Evolutionary conservation across 805 yeast genomes (phyloP).

Genomic region (Candida arabinofermentans): DNA sequence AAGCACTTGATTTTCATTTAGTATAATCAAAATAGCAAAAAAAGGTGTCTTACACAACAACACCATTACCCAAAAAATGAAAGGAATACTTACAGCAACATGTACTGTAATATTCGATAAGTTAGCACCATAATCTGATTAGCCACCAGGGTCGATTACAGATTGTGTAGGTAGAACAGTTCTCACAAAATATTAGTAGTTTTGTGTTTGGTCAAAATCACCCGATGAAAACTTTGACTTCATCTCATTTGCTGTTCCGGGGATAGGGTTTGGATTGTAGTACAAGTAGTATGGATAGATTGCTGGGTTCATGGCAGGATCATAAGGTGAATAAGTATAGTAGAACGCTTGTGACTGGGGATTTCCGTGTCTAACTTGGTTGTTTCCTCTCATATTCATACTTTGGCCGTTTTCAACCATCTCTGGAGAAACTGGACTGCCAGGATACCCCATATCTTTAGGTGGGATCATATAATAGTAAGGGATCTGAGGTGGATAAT

Average conservation of each 20-base stretch:
- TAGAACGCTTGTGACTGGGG: constrained; percentile 25
- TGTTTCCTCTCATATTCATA: constrained; percentile 10
- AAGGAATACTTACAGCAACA: too few species aligned
- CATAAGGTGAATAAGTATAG: constrained; percentile 26
- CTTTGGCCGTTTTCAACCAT: constrained; percentile 8
- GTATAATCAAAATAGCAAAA: too few species aligned
- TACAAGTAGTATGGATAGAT: constrained; percentile 31
- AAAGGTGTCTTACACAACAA: too few species aligned
- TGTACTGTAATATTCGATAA: too few species aligned
- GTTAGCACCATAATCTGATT: too few species aligned
- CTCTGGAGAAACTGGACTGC: constrained; percentile 11
- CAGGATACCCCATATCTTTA: constrained; percentile 22
- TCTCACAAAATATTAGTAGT: too few species aligned
- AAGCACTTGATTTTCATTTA: too few species aligned
- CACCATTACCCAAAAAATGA: too few species aligned
- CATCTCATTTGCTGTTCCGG: constrained; percentile 17
- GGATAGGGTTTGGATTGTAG: constrained; percentile 24
- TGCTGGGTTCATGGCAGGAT: constrained; percentile 20
- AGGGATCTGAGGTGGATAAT: constrained; percentile 22
- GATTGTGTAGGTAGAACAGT: background rate
- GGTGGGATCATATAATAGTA: constrained; percentile 28
- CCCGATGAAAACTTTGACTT: constrained; percentile 13
- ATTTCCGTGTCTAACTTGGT: constrained; percentile 13
- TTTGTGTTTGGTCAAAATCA: constrained; percentile 12
- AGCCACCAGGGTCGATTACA: too few species aligned